Evolutionary conservation across 176 grass and related monocot genomes (phyloP).

Genomic region (Triticum dicoccoides): DNA sequence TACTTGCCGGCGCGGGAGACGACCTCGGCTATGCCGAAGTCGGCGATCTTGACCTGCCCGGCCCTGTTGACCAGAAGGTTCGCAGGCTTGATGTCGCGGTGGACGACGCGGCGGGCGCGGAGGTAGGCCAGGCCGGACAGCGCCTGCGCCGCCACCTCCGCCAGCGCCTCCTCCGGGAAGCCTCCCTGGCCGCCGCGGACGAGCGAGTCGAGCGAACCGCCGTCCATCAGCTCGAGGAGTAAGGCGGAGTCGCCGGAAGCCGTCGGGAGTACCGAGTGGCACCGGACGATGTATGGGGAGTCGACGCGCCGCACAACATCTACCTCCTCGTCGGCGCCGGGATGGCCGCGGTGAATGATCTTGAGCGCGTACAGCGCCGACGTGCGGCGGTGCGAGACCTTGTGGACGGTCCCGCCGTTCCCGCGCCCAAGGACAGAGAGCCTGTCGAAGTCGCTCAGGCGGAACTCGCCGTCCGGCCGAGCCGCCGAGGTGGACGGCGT

Average conservation of each 20-base stretch:
- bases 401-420: conserved; percentile 46
- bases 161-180: not conserved
- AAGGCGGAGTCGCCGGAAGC: conserved; percentile 12
- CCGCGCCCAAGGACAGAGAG: conserved; percentile 40
- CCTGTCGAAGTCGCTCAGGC: not conserved
- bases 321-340: not conserved
- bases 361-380: conserved; percentile 51
- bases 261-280: conserved; percentile 3
- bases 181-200: not conserved
- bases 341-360: not conserved
- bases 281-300: not conserved
- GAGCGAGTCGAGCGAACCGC: conserved; percentile 30
- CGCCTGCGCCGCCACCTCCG: not conserved
- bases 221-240: conserved; percentile 36
- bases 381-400: conserved; percentile 46
- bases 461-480: conserved; percentile 22
- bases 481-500: not conserved
- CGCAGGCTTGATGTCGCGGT: conserved; percentile 47
- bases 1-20: conserved; percentile 3
- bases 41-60: conserved; percentile 45
- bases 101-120: not conserved
- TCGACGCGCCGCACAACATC: not conserved
- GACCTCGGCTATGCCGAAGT: conserved; percentile 48
- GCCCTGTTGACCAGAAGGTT: conserved; percentile 36
- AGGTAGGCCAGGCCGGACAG: not conserved